A percentile compares a stretch with the other conserved stretches of the same genome.
These are phyloP conservation scores for Gyrodon lividus DNA, from an alignment of 768 basidiomycete species.

Conservation along the genomic window DNA sequence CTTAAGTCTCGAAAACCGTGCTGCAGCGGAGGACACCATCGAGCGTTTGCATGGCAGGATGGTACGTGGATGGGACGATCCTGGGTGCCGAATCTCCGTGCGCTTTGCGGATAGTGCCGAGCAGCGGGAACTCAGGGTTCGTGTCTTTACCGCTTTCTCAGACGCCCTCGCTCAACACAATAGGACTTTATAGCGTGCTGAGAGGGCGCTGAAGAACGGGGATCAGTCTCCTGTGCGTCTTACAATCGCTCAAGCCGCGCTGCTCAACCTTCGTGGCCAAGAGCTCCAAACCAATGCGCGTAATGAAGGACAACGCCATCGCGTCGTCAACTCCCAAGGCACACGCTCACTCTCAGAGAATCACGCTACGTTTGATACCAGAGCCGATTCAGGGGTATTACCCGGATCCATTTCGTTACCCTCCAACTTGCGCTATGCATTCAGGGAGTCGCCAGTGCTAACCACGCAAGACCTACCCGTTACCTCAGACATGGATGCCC, in stretches of 20 bases:
- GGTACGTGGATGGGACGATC: slow-evolving; percentile 77
- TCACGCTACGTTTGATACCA: slow-evolving; percentile 3
- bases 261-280: slow-evolving; percentile 73
- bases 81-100: slow-evolving; percentile 75
- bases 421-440: slow-evolving; percentile 18
- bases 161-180: slow-evolving; percentile 2
- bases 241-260: slow-evolving; percentile 75
- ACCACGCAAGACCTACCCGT: slow-evolving; percentile 19
- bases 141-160: slow-evolving; percentile 23
- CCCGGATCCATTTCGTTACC: slow-evolving; percentile 21
- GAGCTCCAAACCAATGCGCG: slow-evolving; percentile 37
- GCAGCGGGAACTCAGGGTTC: slow-evolving; percentile 71
- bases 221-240: slow-evolving; percentile 63
- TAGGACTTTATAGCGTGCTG: slow-evolving; percentile 47
- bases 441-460: slow-evolving; percentile 15
- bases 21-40: slow-evolving; percentile 73
- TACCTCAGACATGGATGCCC: slow-evolving; percentile 39
- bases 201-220: slow-evolving; percentile 58
- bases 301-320: slow-evolving; percentile 12
- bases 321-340: slow-evolving; percentile 3
- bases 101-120: slow-evolving; percentile 78
- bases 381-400: slow-evolving; percentile 3
- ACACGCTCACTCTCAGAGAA: slow-evolving; percentile 1
- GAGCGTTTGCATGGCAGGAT: slow-evolving; percentile 77
- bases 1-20: slow-evolving; percentile 64